Conservation (phyloP, 306 rosid species). For the Gleditsia sinensis region DNA sequence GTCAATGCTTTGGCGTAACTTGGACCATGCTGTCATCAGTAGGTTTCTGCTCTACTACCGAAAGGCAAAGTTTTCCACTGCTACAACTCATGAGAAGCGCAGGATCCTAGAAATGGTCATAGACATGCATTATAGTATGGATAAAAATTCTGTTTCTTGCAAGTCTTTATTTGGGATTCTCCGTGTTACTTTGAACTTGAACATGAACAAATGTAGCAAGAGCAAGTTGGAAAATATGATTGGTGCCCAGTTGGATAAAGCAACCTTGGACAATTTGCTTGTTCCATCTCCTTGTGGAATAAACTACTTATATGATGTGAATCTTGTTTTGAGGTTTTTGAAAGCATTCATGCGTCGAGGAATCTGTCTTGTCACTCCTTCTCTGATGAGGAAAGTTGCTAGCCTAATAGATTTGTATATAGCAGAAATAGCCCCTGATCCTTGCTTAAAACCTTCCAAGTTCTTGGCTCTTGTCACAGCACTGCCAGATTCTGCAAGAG, state of each 20-base stretch:
- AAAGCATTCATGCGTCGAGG: slow-evolving; percentile 60
- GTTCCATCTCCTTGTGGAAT: slow-evolving; percentile 81
- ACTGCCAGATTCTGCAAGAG: slow-evolving; percentile 81
- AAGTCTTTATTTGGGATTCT: slow-evolving; percentile 60
- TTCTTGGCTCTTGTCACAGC: slow-evolving; percentile 66
- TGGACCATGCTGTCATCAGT: slow-evolving; percentile 50
- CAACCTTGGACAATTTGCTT: slow-evolving; percentile 80
- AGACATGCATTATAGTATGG: slow-evolving; percentile 47
- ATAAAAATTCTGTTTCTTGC: slow-evolving; percentile 26
- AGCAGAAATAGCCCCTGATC: slow-evolving; percentile 98
- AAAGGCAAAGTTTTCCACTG: slow-evolving; percentile 48
- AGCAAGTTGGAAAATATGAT: slow-evolving; percentile 67
- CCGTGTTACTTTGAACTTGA: slow-evolving; percentile 46
- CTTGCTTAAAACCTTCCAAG: slow-evolving; percentile 73
- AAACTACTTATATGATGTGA: slow-evolving; percentile 76
- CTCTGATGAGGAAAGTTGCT: slow-evolving; percentile 64
- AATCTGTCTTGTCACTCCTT: slow-evolving; percentile 28
- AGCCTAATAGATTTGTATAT: slow-evolving; percentile 74
- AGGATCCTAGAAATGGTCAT: slow-evolving; percentile 46
- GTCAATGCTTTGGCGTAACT: slow-evolving; percentile 45
- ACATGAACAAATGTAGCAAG: slow-evolving; percentile 44
- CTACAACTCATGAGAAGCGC: slow-evolving; percentile 46
- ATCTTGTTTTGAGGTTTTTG: slow-evolving; percentile 74
- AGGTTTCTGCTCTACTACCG: slow-evolving; percentile 63
- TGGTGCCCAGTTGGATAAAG: slow-evolving; percentile 67